Conservation (phyloP, 2,329 filamentous ascomycete species). For the Setomelanomma holmii region DNA sequence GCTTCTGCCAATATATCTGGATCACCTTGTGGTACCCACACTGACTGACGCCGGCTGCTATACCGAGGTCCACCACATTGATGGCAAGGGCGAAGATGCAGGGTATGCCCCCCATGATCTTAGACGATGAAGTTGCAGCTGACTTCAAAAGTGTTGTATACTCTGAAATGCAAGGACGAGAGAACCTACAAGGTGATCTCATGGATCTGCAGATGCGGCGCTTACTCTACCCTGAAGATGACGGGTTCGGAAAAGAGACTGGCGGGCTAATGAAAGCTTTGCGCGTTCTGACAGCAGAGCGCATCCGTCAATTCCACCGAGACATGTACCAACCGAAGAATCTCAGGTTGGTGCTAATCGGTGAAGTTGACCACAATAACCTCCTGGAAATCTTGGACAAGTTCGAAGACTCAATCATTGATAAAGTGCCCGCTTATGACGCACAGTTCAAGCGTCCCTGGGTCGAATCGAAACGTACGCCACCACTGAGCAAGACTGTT, state of each 20-base stretch:
- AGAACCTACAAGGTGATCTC: slow-evolving; percentile 82
- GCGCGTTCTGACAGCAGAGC: slow-evolving; percentile 82
- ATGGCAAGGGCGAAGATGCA: slow-evolving; percentile 92
- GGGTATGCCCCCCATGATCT: slow-evolving; percentile 50
- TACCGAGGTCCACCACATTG: slow-evolving; percentile 95
- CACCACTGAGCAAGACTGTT: slow-evolving; percentile 73
- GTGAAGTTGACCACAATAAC: slow-evolving; percentile 83
- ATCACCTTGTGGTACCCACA: slow-evolving; percentile 90
- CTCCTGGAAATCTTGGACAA: slow-evolving; percentile 81
- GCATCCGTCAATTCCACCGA: slow-evolving; percentile 92
- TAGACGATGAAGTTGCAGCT: slow-evolving; percentile 8
- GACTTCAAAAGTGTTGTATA: slow-evolving; percentile 75
- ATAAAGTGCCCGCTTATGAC: slow-evolving; percentile 77
- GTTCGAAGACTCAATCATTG: slow-evolving; percentile 86
- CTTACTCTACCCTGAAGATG: slow-evolving; percentile 83
- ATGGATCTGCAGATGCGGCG: slow-evolving; percentile 85
- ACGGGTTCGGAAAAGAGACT: slow-evolving; percentile 97
- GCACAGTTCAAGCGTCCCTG: slow-evolving; percentile 85
- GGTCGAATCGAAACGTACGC: slow-evolving; percentile 84
- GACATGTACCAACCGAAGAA: slow-evolving; percentile 99
- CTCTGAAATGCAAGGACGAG: slow-evolving; percentile 96
- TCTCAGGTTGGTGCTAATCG: slow-evolving; percentile 87
- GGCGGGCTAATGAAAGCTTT: slow-evolving; percentile 95
- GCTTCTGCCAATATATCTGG: slow-evolving; percentile 91
- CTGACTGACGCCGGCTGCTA: slow-evolving; percentile 92